phyloP scores from a whole-genome alignment of 305 asterid species.

The Fraxinus paxiana region DNA sequence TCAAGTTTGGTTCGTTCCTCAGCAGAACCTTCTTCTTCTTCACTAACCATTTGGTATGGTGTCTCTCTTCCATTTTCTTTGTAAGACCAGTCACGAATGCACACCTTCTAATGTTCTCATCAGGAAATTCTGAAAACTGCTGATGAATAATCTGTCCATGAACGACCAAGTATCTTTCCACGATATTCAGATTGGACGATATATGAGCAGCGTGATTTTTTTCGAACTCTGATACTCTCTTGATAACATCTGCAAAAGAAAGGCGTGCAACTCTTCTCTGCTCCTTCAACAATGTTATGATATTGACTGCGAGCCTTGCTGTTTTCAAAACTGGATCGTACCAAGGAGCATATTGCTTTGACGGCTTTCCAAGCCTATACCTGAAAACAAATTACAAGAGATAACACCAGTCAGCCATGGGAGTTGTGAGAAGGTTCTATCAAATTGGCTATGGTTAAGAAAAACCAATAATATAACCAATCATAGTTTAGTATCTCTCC shows the following conservation, averaged over 20 bases:
- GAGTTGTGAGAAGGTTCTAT: not conserved
- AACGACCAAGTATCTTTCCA: conserved; percentile 68
- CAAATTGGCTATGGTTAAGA: not conserved
- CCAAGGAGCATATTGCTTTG: conserved; percentile 94
- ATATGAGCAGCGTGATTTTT: conserved; percentile 57
- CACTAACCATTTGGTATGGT: conserved; percentile 87
- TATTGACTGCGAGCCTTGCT: conserved; percentile 67
- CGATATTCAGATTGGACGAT: conserved; percentile 54
- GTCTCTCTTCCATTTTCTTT: conserved; percentile 83
- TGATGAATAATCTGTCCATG: conserved; percentile 94
- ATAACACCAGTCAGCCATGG: conserved; percentile 11
- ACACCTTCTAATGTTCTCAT: conserved; percentile 60
- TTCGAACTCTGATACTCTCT: conserved; percentile 58
- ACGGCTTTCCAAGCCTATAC: conserved; percentile 93
- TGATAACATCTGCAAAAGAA: conserved; percentile 77
- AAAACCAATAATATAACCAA: conserved; percentile 7
- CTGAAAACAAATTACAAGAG: conserved; percentile 41
- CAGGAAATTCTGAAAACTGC: conserved; percentile 83
- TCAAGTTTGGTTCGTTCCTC: conserved; percentile 53
- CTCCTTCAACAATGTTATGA: conserved; percentile 74
- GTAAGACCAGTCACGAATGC: conserved; percentile 67
- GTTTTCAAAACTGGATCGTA: conserved; percentile 76
- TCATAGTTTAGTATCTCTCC: not conserved
- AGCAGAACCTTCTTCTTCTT: conserved; percentile 73
- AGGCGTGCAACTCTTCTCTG: conserved; percentile 72